Evolutionary conservation across 2,329 filamentous ascomycete species (phyloP), one percentile per base, ranked within the genome.

Genomic region (Thermothelomyces thermophilus): DNA sequence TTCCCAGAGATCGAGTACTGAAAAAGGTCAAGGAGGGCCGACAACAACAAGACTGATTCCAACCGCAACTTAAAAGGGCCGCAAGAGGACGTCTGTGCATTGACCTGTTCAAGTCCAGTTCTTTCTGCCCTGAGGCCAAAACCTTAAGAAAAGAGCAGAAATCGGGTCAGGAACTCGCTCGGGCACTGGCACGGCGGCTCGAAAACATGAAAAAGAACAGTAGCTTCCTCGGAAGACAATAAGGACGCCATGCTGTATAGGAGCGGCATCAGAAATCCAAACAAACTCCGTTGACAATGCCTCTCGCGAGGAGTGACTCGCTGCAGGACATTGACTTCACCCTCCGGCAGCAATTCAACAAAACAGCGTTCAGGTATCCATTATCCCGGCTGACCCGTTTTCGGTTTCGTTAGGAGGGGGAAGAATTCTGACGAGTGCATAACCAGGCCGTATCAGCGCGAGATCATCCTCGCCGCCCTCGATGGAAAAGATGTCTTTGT

Each of bases 401-500:
- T n/a, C n/a, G n/a, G n/a, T n/a, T n/a, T n/a, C n/a, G n/a, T n/a
- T n/a, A n/a, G n/a, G n/a, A n/a, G n/a, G n/a, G n/a, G n/a, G n/a
- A n/a, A n/a, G n/a, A n/a, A n/a, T 19, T 33, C 13, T 34, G 41
- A 10, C 44, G 53, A 16, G 53, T 30, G 10, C 20, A 34, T 34
- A 8, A 26, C 20, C 39, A 90, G 89, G 59, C 89, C 90, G 10
- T 73, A 87, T 33, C 91, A 96, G 64, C 82, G 87, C 52, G 90
- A 97, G 62, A 90, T 96, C 50, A 91, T 97, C 48, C 75, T 78
- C 51, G 86, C 88, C 7, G 87, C 87, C 2, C 74, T 96, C 8
- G 80, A 86, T 49, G 86, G 88, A 14, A 77, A 90, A 55, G 91
- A 97, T 83, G 86, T 97, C 37, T 96, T 95, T 63, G 78, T 97